phyloP scores from a whole-genome alignment of 306 rosid genomes.

The Aeschynomene evenia region DNA sequence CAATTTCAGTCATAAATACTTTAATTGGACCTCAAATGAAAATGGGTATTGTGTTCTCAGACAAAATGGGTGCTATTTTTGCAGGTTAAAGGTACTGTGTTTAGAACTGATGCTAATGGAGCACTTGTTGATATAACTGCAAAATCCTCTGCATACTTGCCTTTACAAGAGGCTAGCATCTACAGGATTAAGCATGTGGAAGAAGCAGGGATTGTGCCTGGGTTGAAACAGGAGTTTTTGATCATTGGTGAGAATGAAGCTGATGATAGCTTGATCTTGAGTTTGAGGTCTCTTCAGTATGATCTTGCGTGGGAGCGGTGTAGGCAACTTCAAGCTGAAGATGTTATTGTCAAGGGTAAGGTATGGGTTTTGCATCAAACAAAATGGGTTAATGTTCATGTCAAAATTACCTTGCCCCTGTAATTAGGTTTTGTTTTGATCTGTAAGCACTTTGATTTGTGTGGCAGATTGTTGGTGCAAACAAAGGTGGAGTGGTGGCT shows the following conservation, averaged over 20 bases:
- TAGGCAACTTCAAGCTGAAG: constrained; percentile 88
- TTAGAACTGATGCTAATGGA: constrained; percentile 60
- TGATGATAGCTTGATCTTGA: constrained; percentile 75
- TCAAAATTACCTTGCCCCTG: neutral
- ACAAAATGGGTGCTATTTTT: neutral
- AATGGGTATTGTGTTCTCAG: neutral
- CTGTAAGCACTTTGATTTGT: neutral
- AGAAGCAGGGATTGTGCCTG: constrained; percentile 72
- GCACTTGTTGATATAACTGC: constrained; percentile 84
- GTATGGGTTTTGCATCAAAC: constrained; percentile 57
- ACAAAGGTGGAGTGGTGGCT: constrained; percentile 97
- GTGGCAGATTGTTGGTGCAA: constrained; percentile 73
- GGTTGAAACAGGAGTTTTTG: constrained; percentile 69
- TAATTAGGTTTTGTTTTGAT: constrained; percentile 10
- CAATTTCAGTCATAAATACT: too few species aligned
- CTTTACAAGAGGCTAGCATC: constrained; percentile 68
- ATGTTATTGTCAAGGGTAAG: constrained; percentile 84
- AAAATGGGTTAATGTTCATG: neutral
- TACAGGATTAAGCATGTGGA: constrained; percentile 63
- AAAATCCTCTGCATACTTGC: constrained; percentile 77
- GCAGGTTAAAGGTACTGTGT: constrained; percentile 78
- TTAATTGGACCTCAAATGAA: neutral
- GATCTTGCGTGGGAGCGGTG: constrained; percentile 91
- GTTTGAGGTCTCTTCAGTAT: constrained; percentile 64
- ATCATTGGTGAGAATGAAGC: constrained; percentile 71